Evolutionary conservation across 345 rosid species (phyloP), one percentile per base, ranked within the genome.

Genomic region (Syzygium aromaticum): DNA sequence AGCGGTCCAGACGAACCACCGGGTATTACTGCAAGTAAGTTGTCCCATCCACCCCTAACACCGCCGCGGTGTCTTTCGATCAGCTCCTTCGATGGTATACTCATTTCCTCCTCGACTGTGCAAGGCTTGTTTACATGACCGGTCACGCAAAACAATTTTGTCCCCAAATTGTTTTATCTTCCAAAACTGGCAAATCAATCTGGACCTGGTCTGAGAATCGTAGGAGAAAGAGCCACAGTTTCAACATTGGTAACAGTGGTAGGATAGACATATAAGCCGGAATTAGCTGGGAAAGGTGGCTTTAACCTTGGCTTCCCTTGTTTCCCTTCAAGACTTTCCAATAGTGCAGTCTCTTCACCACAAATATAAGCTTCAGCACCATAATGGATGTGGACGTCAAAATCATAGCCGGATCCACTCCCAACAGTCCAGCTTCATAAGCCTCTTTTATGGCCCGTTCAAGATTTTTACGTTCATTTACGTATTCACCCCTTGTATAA

Each of bases 101-200:
- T 96, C 98, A 97, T 95, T 92, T 97, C 99, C 91, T 96, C 97
- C 93, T 97, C 98, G 22, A 97, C 97, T 2, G 99, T 97, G 91
- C 98, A 96, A 51, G 98, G 98, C 91, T 94, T 94, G 92, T 97
- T 96, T 88, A 97, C 98, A 89, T 97, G 99, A 82, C 98, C 98
- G 0, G 99, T 94, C 77, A 97, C 89, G 17, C 99, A 97, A 80
- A 92, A 97, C 87, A 96, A 89, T 88, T 96, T 96, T 59, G 99
- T 96, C 83, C 99, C 98, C 22, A 98, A 87, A 91, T 97, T 97
- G 88, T 97, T 96, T 91, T 96, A 95, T 92, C 99, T 91, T 77
- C 99, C 99, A 84, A 98, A 98, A 90, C 99, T 95, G n/a, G 99
- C 94, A 93, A 98, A 96, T 98, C 99, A 95, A 86, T 98, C 99